phyloP scores from a whole-genome alignment of 208 protist genomes.

The Crithidia thermophila region DNA sequence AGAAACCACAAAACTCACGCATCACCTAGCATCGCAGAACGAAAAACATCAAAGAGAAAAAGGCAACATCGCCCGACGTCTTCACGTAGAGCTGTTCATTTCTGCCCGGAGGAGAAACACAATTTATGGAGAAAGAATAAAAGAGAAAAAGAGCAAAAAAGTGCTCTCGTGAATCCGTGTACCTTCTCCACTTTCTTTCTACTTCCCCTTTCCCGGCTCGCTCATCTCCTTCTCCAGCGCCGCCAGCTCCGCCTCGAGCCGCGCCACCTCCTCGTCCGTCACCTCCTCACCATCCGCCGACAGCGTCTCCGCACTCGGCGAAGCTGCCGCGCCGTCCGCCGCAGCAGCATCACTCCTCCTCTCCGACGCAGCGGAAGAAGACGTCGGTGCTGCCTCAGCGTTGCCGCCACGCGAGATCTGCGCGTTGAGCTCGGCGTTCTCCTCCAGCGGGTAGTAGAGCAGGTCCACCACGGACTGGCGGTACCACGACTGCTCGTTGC shows the following conservation, averaged over 20 bases:
- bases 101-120: background rate
- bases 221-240: conserved; percentile 64
- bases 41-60: background rate
- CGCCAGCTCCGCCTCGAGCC: conserved; percentile 84
- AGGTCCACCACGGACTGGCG: conserved; percentile 71
- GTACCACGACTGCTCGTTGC: conserved; percentile 87
- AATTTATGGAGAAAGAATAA: background rate
- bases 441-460: conserved; percentile 82
- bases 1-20: too few relatives aligned
- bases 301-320: background rate
- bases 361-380: background rate
- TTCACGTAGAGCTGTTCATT: too few relatives aligned
- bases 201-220: conserved; percentile 7
- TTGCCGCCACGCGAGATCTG: background rate
- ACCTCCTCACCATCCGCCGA: conserved; percentile 1
- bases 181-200: background rate
- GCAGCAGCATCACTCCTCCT: background rate
- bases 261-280: conserved; percentile 74
- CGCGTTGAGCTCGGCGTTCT: conserved; percentile 78
- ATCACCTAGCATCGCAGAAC: background rate
- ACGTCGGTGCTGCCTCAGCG: background rate
- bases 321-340: background rate
- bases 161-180: too few relatives aligned
- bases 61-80: background rate
- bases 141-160: background rate